Conservation (phyloP, 352 stramenopile genomes). For the Pythium diclinum region DNA sequence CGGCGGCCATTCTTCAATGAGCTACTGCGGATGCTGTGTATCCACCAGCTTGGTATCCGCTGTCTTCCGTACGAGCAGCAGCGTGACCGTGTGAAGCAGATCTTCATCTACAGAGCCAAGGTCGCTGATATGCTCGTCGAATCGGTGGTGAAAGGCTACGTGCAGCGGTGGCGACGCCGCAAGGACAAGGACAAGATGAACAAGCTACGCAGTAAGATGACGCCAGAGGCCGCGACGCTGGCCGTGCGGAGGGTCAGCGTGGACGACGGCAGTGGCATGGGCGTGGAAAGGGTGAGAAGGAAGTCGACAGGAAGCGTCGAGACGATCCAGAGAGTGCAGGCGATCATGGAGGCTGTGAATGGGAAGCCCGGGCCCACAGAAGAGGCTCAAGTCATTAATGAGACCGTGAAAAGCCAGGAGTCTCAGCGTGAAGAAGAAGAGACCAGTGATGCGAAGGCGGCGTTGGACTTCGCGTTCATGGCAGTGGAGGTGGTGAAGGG, state of each 20-base stretch:
- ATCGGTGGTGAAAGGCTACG: slow-evolving; percentile 58
- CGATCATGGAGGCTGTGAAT: not conserved
- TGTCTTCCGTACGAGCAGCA: slow-evolving; percentile 79
- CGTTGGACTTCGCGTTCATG: not conserved
- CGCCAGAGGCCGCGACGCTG: slow-evolving; percentile 20
- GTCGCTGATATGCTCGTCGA: slow-evolving; percentile 77
- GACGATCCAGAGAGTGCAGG: not conserved
- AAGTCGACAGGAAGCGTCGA: not conserved
- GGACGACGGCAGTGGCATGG: not conserved
- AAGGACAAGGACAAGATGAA: slow-evolving; percentile 17
- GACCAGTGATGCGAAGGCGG: not conserved
- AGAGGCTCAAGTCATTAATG: not conserved
- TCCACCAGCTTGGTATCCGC: slow-evolving; percentile 77
- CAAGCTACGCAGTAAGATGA: slow-evolving; percentile 24
- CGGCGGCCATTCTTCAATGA: slow-evolving; percentile 77
- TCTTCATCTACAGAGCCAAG: slow-evolving; percentile 79
- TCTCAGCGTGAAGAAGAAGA: not conserved
- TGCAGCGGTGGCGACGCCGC: slow-evolving; percentile 53
- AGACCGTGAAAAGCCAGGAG: too few relatives aligned
- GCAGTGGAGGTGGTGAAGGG: not conserved
- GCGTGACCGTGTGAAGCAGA: slow-evolving; percentile 78
- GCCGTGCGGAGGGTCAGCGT: not conserved
- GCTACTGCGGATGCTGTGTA: slow-evolving; percentile 67
- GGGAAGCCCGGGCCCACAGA: not conserved
- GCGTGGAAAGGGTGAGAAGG: not conserved